phyloP scores from a whole-genome alignment of 2,329 filamentous ascomycete genomes.

The Zymoseptoria crescenta region DNA sequence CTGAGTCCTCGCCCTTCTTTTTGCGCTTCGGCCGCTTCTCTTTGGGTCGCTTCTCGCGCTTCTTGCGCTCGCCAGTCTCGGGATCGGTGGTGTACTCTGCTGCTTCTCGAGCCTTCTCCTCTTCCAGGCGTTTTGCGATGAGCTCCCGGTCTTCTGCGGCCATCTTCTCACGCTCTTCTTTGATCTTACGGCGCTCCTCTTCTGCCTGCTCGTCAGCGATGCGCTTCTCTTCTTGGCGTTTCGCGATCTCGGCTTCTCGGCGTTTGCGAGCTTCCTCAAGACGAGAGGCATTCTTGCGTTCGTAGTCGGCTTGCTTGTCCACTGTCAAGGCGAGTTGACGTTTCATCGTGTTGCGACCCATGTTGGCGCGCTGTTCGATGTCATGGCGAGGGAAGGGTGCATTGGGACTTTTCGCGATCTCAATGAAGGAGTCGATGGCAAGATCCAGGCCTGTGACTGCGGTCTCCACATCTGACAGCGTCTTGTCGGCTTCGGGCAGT shows the following conservation, averaged over 20 bases:
- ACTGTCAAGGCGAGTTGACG: conserved; percentile 83
- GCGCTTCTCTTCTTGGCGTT: conserved; percentile 68
- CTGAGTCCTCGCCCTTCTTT: conserved; percentile 51
- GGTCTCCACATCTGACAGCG: conserved; percentile 69
- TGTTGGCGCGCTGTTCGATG: conserved; percentile 90
- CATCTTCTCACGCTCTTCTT: conserved; percentile 78
- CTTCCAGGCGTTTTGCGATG: conserved; percentile 62
- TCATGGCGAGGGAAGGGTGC: conserved; percentile 86
- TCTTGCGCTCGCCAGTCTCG: conserved; percentile 74
- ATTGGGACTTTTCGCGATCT: conserved; percentile 52
- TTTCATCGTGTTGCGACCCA: conserved; percentile 91
- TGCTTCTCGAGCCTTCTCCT: conserved; percentile 55
- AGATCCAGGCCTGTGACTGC: conserved; percentile 74
- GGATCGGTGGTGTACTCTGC: conserved; percentile 75
- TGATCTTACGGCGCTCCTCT: conserved; percentile 70
- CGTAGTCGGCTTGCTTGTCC: conserved; percentile 79
- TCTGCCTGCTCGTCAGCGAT: conserved; percentile 60
- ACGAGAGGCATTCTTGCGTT: conserved; percentile 85
- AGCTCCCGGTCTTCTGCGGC: conserved; percentile 63
- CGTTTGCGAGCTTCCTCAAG: conserved; percentile 70
- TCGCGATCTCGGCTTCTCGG: conserved; percentile 70
- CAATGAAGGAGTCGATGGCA: conserved; percentile 64
- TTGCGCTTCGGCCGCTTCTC: conserved; percentile 41
- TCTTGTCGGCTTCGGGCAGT: conserved; percentile 67
- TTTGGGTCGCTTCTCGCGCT: conserved; percentile 61